Base-by-base conservation (phyloP, 139 green algal genomes). In the Coccomyxa sp. region DNA sequence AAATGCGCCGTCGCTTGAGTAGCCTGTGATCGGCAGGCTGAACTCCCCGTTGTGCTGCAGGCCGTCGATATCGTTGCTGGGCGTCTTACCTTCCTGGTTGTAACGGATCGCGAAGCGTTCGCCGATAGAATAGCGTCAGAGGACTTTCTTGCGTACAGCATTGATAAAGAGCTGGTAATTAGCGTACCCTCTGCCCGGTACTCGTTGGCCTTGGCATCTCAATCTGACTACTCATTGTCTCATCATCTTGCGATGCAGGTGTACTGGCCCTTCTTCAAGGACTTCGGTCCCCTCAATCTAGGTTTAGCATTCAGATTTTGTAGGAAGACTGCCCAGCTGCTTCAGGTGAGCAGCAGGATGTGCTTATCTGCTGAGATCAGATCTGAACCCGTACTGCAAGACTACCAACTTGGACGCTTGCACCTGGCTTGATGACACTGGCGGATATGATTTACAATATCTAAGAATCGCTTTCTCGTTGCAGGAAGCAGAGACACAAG, bases 211-310 rank as follows among this genome's bases (percentile, higher is more conserved):
- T n/a, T n/a, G n/a, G n/a, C n/a, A n/a, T n/a, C n/a, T n/a, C n/a
- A n/a, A n/a, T n/a, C n/a, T n/a, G n/a, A n/a, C n/a, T n/a, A n/a
- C 22, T 75, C 12, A 31, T 70, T 2, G 14, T 0, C n/a, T n/a
- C n/a, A 55, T 37, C 0, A 24, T 41, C 39, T 39, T 2, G 10
- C 34, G 10, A 31, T 77, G 77, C 89, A 93, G 86, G 79, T 96
- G 5, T 97, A 97, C 78, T 94, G 97, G 78, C 92, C 94, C 2
- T 98, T 98, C 80, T 97, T 92, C 70, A 90, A 88, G 24, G 94
- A 98, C 82, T 98, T 98, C 82, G 94, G 94, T 2, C 94, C 94
- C 4, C 88, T 97, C 22, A 97, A 98, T 84, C 86, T 98, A 44
- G 94, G 91, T 10, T 85, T 89, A 64, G 85, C 90, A 0, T 95